Evolutionary conservation across 768 basidiomycete genomes (phyloP), one percentile per base, ranked within the genome.

Genomic region (Mycena vulgaris): DNA sequence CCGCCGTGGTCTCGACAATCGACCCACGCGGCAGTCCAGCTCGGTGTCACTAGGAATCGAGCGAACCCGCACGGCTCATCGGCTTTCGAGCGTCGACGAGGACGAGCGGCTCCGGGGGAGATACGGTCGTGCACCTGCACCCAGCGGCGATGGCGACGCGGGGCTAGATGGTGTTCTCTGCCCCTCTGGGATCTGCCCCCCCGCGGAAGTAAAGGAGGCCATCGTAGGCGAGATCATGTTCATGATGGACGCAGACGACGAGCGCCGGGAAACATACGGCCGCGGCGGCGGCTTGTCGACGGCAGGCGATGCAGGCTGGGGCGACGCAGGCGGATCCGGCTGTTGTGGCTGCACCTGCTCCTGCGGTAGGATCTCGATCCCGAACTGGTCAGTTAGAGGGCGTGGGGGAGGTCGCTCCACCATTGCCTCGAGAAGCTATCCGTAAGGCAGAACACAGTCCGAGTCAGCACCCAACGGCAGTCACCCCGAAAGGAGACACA

Each of bases 341-440:
- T 37, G 81, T 73, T 6, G 77, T 65, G 4, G 71, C 69, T 14
- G 78, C 60, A 21, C 76, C 8, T 62, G 47, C n/a, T 57, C 78
- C 25, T 73, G 75, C 30, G 66, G 53, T n/a, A 72, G 35, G 14
- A 82, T 70, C 16, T 89, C 89, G 60, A 86, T 63, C 4, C 85
- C 85, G 72, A 85, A 90, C 39, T 90, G 91, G 62, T 94, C 93
- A 17, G 86, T 82, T 51, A 95, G 79, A 1, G 91, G 87, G 10
- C 93, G 89, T 3, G 93, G 92, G 5, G 94, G 93, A 2, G 94
- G 92, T 2, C 95, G 89, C 77, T 95, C 94, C 28, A 95, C 93
- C 89, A 93, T 92, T 0, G 94, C 93, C 77, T 94, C 93, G 16
- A 96, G 86, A 13, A 95, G 88, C 95, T 95, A 67, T 35, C 17